These are phyloP conservation scores for Wickerhamiella bombiphila DNA, from an alignment of 805 yeast species.

Conservation along the genomic window DNA sequence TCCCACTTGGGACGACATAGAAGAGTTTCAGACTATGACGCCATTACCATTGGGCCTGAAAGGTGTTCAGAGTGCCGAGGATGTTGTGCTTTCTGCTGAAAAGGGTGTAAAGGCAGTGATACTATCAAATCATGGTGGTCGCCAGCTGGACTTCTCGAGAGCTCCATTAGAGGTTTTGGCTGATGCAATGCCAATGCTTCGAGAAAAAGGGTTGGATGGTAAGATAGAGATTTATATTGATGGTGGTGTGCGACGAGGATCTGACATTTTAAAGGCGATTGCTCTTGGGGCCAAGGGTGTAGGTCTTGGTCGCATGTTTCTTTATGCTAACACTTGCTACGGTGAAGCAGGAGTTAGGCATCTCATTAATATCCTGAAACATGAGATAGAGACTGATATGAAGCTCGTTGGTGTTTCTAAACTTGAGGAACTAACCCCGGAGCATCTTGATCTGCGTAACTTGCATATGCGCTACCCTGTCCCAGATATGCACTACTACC, in stretches of 20 bases:
- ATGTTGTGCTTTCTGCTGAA: conserved; percentile 57
- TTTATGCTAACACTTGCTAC: conserved; percentile 62
- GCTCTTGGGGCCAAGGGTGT: conserved; percentile 64
- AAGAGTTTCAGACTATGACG: conserved; percentile 20
- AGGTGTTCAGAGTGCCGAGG: conserved; percentile 72
- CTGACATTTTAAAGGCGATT: conserved; percentile 59
- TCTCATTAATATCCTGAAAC: conserved; percentile 50
- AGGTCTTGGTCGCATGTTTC: conserved; percentile 62
- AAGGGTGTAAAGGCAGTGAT: conserved; percentile 64
- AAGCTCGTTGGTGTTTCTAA: conserved; percentile 60
- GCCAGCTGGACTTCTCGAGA: conserved; percentile 69
- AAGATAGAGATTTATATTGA: conserved; percentile 53
- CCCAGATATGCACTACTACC: conserved; percentile 7
- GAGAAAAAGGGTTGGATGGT: conserved; percentile 22
- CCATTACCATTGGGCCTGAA: conserved; percentile 39
- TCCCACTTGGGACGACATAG: conserved; percentile 25
- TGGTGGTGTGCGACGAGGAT: conserved; percentile 66
- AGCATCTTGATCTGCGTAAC: conserved; percentile 42
- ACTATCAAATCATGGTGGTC: conserved; percentile 78
- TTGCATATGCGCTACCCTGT: conserved; percentile 22
- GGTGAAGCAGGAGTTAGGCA: conserved; percentile 60
- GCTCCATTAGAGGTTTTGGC: conserved; percentile 58
- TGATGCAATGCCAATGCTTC: conserved; percentile 41
- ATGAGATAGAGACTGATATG: conserved; percentile 64
- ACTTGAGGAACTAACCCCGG: conserved; percentile 45